A percentile compares a stretch with the other conserved stretches of the same genome.
Evolutionary conservation across 352 stramenopile genomes (phyloP).

Genomic region (Peronosclerospora sorghi): DNA sequence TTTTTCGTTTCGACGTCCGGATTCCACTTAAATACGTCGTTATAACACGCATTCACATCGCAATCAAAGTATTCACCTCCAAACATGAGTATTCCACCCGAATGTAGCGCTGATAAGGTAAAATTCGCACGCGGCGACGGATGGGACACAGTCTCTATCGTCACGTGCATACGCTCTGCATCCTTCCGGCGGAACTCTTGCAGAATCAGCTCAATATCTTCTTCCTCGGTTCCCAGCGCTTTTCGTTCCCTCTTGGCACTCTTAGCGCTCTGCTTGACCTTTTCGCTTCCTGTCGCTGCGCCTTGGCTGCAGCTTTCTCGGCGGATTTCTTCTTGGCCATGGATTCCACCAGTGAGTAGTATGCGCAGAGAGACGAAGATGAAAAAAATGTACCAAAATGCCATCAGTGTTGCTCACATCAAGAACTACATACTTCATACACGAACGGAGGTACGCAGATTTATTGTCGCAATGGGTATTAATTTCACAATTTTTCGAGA

Average conservation of each 20-base stretch:
- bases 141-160: slow-evolving; percentile 36
- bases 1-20: slow-evolving; percentile 29
- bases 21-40: slow-evolving; percentile 93
- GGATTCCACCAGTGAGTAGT: no score
- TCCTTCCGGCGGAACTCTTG: slow-evolving; percentile 76
- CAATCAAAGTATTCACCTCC: slow-evolving; percentile 97
- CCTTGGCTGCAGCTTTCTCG: slow-evolving; percentile 63
- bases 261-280: slow-evolving; percentile 70
- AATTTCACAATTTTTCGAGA: no score
- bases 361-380: no score
- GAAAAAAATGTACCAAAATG: no score
- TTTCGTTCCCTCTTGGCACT: slow-evolving; percentile 74
- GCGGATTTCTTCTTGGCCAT: slow-evolving; percentile 67
- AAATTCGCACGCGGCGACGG: slow-evolving; percentile 71
- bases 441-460: no score
- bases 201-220: slow-evolving; percentile 74
- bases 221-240: slow-evolving; percentile 55
- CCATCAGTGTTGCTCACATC: no score
- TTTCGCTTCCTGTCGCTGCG: slow-evolving; percentile 72
- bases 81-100: slow-evolving; percentile 87
- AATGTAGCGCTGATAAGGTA: slow-evolving; percentile 56
- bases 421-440: no score
- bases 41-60: slow-evolving; percentile 92
- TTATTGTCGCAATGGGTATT: no score
- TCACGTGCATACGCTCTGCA: slow-evolving; percentile 51